A percentile compares a stretch with the other conserved stretches of the same genome.
Conservation (phyloP, 768 basidiomycete genomes). For the Hericium coralloides region DNA sequence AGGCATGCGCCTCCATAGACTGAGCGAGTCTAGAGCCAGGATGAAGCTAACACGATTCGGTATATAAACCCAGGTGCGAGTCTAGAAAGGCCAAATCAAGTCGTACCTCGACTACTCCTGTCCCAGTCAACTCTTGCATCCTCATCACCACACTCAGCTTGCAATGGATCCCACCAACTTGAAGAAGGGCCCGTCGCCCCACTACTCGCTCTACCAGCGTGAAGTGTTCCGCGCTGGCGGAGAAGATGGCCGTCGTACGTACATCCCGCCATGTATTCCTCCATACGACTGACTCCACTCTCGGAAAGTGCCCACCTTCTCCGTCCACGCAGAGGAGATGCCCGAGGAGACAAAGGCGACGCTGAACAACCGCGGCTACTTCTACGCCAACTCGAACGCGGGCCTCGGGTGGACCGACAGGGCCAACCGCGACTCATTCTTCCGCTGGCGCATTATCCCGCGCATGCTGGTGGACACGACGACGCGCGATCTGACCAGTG, state of each 20-base stretch:
- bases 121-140: too few relatives aligned
- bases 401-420: slow-evolving; percentile 43
- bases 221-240: slow-evolving; percentile 37
- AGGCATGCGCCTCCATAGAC: too few relatives aligned
- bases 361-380: slow-evolving; percentile 37
- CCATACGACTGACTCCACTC: background rate
- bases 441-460: slow-evolving; percentile 46
- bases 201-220: slow-evolving; percentile 43
- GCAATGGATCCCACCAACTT: slow-evolving; percentile 40
- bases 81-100: too few relatives aligned
- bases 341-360: slow-evolving; percentile 32
- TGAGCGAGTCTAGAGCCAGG: too few relatives aligned
- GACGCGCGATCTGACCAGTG: slow-evolving; percentile 37
- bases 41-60: too few relatives aligned
- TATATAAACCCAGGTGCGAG: too few relatives aligned
- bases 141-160: too few relatives aligned
- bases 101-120: too few relatives aligned
- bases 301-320: slow-evolving; percentile 29
- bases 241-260: slow-evolving; percentile 26
- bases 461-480: slow-evolving; percentile 46
- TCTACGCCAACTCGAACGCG: slow-evolving; percentile 45
- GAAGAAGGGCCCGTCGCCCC: slow-evolving; percentile 36
- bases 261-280: background rate
- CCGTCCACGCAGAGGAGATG: slow-evolving; percentile 35
- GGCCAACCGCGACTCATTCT: slow-evolving; percentile 46